phyloP scores from a whole-genome alignment of 192 early-diverging fungal genomes.

The Backusella mclennaniae region DNA sequence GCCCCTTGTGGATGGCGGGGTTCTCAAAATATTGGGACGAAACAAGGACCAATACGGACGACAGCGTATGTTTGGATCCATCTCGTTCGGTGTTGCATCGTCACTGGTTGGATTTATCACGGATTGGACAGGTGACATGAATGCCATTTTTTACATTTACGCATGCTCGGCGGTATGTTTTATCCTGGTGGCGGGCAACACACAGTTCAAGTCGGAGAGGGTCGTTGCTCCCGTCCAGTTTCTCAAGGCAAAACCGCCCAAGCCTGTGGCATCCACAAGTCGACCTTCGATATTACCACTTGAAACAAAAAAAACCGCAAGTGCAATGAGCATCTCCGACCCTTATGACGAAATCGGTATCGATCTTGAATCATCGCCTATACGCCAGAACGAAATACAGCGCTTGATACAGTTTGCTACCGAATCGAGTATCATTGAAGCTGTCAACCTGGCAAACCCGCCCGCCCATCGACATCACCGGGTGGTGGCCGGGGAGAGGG shows the following conservation, averaged over 20 bases:
- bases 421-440: conserved; percentile 40
- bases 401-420: conserved; percentile 40
- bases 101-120: conserved; percentile 34
- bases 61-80: conserved; percentile 46
- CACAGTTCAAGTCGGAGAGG: conserved; percentile 35
- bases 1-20: conserved; percentile 47
- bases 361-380: conserved; percentile 25
- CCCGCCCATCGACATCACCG: conserved; percentile 18
- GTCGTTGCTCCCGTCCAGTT: neutral
- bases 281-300: neutral
- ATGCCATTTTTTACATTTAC: conserved; percentile 44
- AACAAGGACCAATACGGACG: conserved; percentile 47
- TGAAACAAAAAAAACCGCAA: neutral
- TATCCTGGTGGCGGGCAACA: conserved; percentile 26
- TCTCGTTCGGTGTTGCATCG: conserved; percentile 39
- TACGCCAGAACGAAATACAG: conserved; percentile 37
- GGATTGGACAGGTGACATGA: conserved; percentile 39
- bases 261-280: neutral
- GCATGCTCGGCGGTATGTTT: conserved; percentile 37
- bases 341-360: conserved; percentile 15
- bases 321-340: neutral
- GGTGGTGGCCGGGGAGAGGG: neutral
- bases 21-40: conserved; percentile 41
- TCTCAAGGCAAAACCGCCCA: neutral
- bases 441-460: conserved; percentile 31